phyloP scores from a whole-genome alignment of 805 yeast species.

The Geotrichum ghanense region DNA sequence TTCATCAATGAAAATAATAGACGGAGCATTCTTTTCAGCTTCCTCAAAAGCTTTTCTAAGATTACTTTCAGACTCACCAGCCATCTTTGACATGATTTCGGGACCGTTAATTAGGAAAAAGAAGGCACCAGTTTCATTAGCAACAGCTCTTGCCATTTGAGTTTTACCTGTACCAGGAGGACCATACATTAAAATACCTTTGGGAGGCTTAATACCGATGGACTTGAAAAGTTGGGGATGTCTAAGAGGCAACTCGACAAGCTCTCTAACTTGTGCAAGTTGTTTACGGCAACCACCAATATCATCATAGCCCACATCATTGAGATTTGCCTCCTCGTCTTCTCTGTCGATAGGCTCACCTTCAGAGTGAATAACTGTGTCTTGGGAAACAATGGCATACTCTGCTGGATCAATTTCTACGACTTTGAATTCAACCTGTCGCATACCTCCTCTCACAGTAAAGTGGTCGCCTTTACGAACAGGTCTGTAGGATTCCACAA shows the following conservation, averaged over 20 bases:
- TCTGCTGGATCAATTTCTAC: slow-evolving; percentile 98
- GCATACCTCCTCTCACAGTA: slow-evolving; percentile 97
- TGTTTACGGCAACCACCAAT: slow-evolving; percentile 99
- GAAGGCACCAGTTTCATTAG: slow-evolving; percentile 98
- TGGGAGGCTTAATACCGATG: slow-evolving; percentile 97
- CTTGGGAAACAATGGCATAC: slow-evolving; percentile 96
- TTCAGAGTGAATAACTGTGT: slow-evolving; percentile 94
- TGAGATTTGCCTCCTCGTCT: slow-evolving; percentile 92
- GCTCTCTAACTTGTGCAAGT: slow-evolving; percentile 98
- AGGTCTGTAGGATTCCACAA: slow-evolving; percentile 98
- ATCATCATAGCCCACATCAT: slow-evolving; percentile 97
- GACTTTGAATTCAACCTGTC: slow-evolving; percentile 97
- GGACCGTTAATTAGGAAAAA: slow-evolving; percentile 98
- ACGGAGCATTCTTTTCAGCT: slow-evolving; percentile 97
- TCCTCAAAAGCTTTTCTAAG: slow-evolving; percentile 97
- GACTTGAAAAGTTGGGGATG: slow-evolving; percentile 97
- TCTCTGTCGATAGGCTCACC: slow-evolving; percentile 98
- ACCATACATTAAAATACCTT: slow-evolving; percentile 88
- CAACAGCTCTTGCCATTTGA: slow-evolving; percentile 98
- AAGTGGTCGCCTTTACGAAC: slow-evolving; percentile 96
- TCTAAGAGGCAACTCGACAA: slow-evolving; percentile 95
- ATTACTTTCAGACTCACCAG: slow-evolving; percentile 97
- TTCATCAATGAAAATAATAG: slow-evolving; percentile 96
- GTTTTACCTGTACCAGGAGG: slow-evolving; percentile 99
- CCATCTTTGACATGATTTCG: slow-evolving; percentile 99